Evolutionary conservation across 441 rosid species (phyloP), one percentile per base, ranked within the genome.

Genomic region (Bocquillonia castaneifolia): DNA sequence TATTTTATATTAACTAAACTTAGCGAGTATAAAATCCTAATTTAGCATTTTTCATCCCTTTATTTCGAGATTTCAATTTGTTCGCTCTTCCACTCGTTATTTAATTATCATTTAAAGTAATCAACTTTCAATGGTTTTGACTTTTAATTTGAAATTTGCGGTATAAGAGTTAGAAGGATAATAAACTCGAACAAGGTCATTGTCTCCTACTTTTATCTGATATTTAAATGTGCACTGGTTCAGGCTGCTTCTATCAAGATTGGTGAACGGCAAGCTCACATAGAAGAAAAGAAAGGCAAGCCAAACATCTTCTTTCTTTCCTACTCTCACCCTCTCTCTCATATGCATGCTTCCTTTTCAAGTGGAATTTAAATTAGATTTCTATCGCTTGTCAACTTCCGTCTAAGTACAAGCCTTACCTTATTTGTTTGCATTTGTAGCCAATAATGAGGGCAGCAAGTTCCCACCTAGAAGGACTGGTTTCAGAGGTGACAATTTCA

Each of bases 271-370:
- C 73, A 56, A 64, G 87, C 83, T 51, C 78, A 81, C 61, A 84
- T 92, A 42, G 93, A 88, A 74, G 88, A 74, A 71, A 88, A 90
- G 72, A 83, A 83, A 81, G 96, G 96, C 70, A 79, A 78, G 87
- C 76, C 58, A n/a, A 47, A 54, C 6, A 6, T 53, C 7, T 26
- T 18, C 25, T 6, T 53, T 6, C 20, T 15, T 8, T 25, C 32
- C 15, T 12, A 20, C 55, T 50, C 39, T 29, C 29, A 52, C 28
- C 1, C 40, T 42, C 36, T 12, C 48, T 18, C 10, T 42, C 23
- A 0, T 10, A 29, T 17, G 44, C 10, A 29, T 66, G 40, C 40
- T 36, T 36, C 9, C 40, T 36, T 4, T 36, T 36, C 5, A 36
- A 36, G 40, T 36, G 4, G 40, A 4, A 36, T 36, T 36, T 36